phyloP scores from a whole-genome alignment of 177 flowering plant genomes.

The Vitis hybrid region DNA sequence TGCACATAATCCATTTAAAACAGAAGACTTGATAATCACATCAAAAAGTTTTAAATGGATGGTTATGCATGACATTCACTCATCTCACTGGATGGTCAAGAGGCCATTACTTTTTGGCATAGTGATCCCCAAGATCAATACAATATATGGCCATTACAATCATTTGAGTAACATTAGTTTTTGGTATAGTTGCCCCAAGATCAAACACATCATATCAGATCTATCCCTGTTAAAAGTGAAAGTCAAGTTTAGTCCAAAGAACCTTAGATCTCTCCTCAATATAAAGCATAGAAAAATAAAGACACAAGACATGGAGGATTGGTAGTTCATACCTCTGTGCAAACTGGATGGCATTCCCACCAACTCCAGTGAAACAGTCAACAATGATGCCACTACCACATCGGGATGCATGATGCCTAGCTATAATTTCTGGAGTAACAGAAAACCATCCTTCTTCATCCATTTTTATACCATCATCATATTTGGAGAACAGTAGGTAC shows the following conservation, averaged over 20 bases:
- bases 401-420: constrained; percentile 82
- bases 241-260: neutral
- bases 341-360: constrained; percentile 96
- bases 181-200: neutral
- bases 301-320: neutral
- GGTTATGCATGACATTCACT: no score
- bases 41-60: no score
- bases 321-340: constrained; percentile 53
- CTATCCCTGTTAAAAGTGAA: neutral
- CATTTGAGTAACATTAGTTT: no score
- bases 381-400: constrained; percentile 64
- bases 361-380: constrained; percentile 93
- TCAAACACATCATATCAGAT: neutral
- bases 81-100: no score
- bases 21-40: no score
- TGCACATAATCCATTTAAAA: no score
- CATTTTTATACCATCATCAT: constrained; percentile 88
- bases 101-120: no score
- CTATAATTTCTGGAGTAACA: constrained; percentile 87
- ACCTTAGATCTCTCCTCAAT: neutral
- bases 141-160: no score
- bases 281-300: neutral
- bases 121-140: no score
- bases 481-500: constrained; percentile 73
- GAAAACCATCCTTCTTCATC: constrained; percentile 99